A percentile compares a stretch with the other conserved stretches of the same genome.
phyloP scores from a whole-genome alignment of 176 grass and related monocot genomes.

The Neostapfia colusana region DNA sequence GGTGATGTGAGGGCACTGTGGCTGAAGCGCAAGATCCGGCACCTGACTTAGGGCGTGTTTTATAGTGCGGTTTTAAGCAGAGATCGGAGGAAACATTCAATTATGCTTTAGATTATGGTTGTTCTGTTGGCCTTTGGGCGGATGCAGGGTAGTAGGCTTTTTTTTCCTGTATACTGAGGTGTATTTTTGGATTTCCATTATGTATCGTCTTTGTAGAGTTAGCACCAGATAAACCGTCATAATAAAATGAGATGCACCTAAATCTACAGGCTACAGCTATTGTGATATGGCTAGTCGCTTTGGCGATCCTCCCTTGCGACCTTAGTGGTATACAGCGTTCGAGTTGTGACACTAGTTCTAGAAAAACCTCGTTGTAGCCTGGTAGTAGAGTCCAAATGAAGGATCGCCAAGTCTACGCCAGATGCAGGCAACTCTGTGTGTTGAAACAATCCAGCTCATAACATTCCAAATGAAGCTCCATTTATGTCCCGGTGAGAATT shows the following conservation, averaged over 20 bases:
- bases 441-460: no score
- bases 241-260: slow-evolving; percentile 33
- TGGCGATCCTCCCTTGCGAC: no score
- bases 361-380: no score
- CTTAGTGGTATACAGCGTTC: no score
- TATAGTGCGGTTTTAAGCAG: neutral
- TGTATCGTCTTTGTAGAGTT: slow-evolving; percentile 43
- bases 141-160: slow-evolving; percentile 31
- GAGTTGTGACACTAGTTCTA: no score
- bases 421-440: no score
- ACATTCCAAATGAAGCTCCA: no score
- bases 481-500: no score
- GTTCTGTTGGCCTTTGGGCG: slow-evolving; percentile 5
- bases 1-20: slow-evolving; percentile 60
- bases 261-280: no score
- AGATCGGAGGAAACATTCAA: slow-evolving; percentile 15
- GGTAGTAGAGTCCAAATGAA: no score
- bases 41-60: slow-evolving; percentile 42
- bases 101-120: slow-evolving; percentile 30
- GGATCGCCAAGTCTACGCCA: no score
- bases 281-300: no score
- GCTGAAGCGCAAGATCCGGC: slow-evolving; percentile 71
- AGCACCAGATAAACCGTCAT: slow-evolving; percentile 9
- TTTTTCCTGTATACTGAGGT: slow-evolving; percentile 46
- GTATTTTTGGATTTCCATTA: slow-evolving; percentile 37